A percentile compares a stretch with the other conserved stretches of the same genome.
phyloP scores from a whole-genome alignment of 495 filamentous ascomycete genomes.

The Penicillium alfredii region DNA sequence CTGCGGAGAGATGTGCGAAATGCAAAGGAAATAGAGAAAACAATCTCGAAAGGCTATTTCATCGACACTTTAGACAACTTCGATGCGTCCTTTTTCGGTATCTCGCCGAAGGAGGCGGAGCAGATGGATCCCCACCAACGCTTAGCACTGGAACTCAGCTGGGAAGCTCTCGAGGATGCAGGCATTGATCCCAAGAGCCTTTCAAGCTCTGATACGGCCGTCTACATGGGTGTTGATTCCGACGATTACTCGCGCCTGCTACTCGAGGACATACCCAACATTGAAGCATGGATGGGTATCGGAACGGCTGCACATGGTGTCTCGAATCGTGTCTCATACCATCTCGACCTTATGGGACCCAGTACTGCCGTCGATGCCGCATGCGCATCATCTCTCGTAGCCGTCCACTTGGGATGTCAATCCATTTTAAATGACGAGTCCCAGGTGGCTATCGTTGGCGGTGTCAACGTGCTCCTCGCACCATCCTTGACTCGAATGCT shows the following conservation, averaged over 20 bases:
- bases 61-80: conserved; percentile 75
- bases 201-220: conserved; percentile 82
- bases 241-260: too few relatives aligned
- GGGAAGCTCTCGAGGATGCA: conserved; percentile 81
- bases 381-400: conserved; percentile 73
- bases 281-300: too few relatives aligned
- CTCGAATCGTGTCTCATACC: conserved; percentile 74
- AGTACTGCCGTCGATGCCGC: conserved; percentile 78
- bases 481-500: conserved; percentile 74
- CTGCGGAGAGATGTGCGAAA: conserved; percentile 62
- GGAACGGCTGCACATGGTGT: conserved; percentile 85
- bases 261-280: too few relatives aligned
- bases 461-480: conserved; percentile 70
- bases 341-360: conserved; percentile 76
- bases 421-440: conserved; percentile 69
- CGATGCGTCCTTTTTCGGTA: conserved; percentile 83
- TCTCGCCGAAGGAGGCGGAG: conserved; percentile 80
- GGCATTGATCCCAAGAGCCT: conserved; percentile 77
- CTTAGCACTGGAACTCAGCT: conserved; percentile 69
- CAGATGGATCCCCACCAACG: conserved; percentile 84
- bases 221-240: conserved; percentile 79
- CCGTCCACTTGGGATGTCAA: conserved; percentile 72
- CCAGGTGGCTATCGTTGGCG: conserved; percentile 74
- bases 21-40: conserved; percentile 61
- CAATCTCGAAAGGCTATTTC: conserved; percentile 73